Evolutionary conservation across 164 flowering plant species (phyloP), one percentile per base, ranked within the genome.

Genomic region (Cinnamomum chago): DNA sequence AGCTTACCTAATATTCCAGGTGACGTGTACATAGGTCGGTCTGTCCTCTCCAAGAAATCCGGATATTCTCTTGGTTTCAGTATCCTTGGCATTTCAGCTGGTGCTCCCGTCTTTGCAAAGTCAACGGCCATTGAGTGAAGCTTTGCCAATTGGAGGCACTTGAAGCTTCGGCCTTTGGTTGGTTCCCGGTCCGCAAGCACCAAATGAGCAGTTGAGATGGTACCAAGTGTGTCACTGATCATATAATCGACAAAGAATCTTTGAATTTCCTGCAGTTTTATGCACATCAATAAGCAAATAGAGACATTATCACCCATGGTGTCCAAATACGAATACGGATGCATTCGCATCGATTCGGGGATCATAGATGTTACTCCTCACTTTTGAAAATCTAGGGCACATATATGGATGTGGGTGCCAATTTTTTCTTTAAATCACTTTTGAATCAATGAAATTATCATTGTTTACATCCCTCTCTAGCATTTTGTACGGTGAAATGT

Each of bases 81-180:
- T 30, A 65, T 75, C 62, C 76, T 68, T 18, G 98, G 97, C 97
- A 94, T 92, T 84, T 89, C 95, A 3, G 99, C 98, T 12, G 97
- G 95, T 68, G 95, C 92, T 27, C 99, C 98, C 0, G 95, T 89
- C 81, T 96, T 96, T 52, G 98, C 99, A 79, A 94, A 94, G 81
- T 96, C 98, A 18, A 94, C 99, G 20, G 97, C 99, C 94, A 90
- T 91, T 27, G 98, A 96, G 78, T 91, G 99, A 68, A 96, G 97
- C 15, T 67, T 75, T 67, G 99, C 97, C 76, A 96, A 79, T 70
- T 88, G 81, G 17, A 89, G 90, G 81, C 99, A 96, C 83, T 89
- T 94, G 4, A 76, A 62, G 68, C 92, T 92, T 73, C 86, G 77
- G 28, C 95, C 98, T 79, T 91, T 96, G 2, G 81, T 81, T 25